phyloP scores from a whole-genome alignment of 306 rosid species.

The Lithocarpus polystachyus region DNA sequence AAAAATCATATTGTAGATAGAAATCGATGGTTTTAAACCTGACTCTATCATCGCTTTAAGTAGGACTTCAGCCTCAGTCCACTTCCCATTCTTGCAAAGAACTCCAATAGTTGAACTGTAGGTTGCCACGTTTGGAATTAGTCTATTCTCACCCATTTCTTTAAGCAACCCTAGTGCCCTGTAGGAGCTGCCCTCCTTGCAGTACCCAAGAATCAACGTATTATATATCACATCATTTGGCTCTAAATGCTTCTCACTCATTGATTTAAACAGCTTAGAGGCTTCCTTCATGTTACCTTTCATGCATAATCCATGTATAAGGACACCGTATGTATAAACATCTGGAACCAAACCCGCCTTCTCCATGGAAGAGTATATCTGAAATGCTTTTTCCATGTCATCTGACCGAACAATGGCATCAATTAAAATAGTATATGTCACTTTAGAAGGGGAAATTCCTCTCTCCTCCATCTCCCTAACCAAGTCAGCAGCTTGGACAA shows the following conservation, averaged over 20 bases:
- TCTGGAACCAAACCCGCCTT: constrained; percentile 64
- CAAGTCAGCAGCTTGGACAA: constrained; percentile 39
- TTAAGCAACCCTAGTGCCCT: constrained; percentile 66
- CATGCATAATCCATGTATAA: constrained; percentile 68
- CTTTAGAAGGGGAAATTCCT: constrained; percentile 58
- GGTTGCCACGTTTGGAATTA: constrained; percentile 66
- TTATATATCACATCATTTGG: constrained; percentile 65
- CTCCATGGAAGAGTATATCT: constrained; percentile 60
- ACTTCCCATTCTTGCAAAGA: constrained; percentile 61
- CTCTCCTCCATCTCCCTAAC: constrained; percentile 74
- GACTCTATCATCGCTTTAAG: constrained; percentile 45
- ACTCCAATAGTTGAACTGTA: constrained; percentile 54
- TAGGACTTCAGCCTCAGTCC: constrained; percentile 60
- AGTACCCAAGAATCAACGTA: constrained; percentile 69
- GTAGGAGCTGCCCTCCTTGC: constrained; percentile 62
- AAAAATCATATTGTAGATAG: constrained; percentile 43
- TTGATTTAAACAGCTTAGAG: constrained; percentile 48
- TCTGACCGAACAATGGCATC: constrained; percentile 43
- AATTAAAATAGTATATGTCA: constrained; percentile 70
- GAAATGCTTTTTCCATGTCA: constrained; percentile 55
- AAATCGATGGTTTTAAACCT: constrained; percentile 46
- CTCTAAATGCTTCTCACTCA: constrained; percentile 47
- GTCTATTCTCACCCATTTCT: constrained; percentile 62
- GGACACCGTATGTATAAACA: constrained; percentile 54
- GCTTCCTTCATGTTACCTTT: constrained; percentile 73